Conservation (phyloP, 768 basidiomycete species). For the Coprinopsis strossmayeri region DNA sequence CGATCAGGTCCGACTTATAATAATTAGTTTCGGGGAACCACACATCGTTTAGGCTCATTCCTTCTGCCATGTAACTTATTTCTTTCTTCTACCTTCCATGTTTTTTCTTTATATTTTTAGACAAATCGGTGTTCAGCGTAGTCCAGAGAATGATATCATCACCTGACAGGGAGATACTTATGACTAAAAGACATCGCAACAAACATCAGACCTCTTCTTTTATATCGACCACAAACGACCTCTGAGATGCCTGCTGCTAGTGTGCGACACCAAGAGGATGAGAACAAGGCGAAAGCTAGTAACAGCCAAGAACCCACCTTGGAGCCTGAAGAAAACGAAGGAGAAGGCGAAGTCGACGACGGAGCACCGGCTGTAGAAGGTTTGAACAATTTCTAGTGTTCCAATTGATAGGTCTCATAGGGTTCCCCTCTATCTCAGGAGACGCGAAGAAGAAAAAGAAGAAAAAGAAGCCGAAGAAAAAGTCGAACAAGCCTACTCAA, state of each 20-base stretch:
- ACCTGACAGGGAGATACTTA: background rate
- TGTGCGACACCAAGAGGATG: background rate
- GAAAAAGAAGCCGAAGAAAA: constrained; percentile 87
- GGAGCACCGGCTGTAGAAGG: constrained; percentile 2
- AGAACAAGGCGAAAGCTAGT: constrained; percentile 7
- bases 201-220: background rate
- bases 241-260: background rate
- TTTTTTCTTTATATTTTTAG: no score
- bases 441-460: constrained; percentile 84
- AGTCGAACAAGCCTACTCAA: constrained; percentile 78
- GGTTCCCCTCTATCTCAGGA: constrained; percentile 22
- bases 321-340: constrained; percentile 18
- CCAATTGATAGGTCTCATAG: no score
- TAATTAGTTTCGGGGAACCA: no score
- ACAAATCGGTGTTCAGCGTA: no score
- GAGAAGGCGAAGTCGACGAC: constrained; percentile 15
- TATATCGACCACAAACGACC: background rate
- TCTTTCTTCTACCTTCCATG: no score
- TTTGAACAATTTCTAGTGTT: no score
- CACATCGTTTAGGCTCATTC: no score
- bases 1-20: background rate
- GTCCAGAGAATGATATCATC: constrained; percentile 3
- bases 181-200: constrained; percentile 1
- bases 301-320: constrained; percentile 17
- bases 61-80: background rate